Evolutionary conservation across 23 red algal species (phyloP).

Genomic region (Gracilaria vermiculophylla): DNA sequence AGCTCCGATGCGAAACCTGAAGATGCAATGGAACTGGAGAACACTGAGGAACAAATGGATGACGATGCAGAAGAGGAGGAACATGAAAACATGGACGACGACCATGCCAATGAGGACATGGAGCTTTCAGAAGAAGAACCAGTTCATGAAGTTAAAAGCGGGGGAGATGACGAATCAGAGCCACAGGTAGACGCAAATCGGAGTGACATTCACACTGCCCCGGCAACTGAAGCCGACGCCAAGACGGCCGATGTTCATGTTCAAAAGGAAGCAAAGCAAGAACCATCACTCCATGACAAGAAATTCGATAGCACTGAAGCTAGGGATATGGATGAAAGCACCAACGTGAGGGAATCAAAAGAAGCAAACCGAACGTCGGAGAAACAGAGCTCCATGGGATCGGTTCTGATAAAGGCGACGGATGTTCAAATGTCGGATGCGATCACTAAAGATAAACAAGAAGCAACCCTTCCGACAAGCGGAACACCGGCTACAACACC

Average conservation of each 20-base stretch:
- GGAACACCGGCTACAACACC: neutral
- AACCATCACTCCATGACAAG: neutral
- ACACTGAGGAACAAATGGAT: neutral
- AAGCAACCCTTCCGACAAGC: neutral
- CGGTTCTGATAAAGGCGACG: neutral
- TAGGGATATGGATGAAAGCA: neutral
- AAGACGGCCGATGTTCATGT: neutral
- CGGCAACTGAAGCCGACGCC: neutral
- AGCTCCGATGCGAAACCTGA: neutral
- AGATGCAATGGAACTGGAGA: neutral
- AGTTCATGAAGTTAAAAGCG: neutral
- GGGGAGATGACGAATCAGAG: neutral
- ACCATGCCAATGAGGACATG: neutral
- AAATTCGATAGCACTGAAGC: neutral
- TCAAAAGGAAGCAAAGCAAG: neutral
- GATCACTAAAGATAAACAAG: neutral
- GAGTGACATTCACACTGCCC: neutral
- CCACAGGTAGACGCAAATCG: neutral
- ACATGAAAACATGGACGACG: neutral
- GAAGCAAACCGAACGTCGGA: neutral
- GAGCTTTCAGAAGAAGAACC: conserved; percentile 16
- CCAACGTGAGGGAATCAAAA: neutral
- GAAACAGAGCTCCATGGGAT: neutral
- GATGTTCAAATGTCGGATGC: neutral
- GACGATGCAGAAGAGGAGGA: neutral